These are phyloP conservation scores for Imleria badia DNA, from an alignment of 768 basidiomycete genomes.

Conservation along the genomic window DNA sequence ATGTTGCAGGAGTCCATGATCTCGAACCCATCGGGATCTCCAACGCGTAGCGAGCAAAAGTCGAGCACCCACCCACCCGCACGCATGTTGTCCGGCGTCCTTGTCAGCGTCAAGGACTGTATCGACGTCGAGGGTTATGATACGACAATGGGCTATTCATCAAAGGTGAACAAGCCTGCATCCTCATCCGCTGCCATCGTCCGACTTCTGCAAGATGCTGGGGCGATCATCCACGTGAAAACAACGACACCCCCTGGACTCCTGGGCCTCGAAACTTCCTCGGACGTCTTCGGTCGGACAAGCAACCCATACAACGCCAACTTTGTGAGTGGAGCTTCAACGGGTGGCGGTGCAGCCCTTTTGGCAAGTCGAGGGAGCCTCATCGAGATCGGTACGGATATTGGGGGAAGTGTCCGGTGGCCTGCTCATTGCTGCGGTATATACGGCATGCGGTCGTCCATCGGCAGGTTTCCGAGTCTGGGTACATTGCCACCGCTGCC, in stretches of 20 bases:
- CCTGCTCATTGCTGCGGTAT: conserved; percentile 50
- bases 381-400: conserved; percentile 48
- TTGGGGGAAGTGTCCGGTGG: conserved; percentile 50
- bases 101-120: conserved; percentile 50
- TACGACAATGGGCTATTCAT: conserved; percentile 45
- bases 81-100: conserved; percentile 43
- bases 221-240: conserved; percentile 42
- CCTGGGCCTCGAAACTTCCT: conserved; percentile 39
- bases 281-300: conserved; percentile 47
- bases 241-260: conserved; percentile 45
- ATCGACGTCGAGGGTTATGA: conserved; percentile 47
- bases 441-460: conserved; percentile 41
- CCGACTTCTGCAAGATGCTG: conserved; percentile 41
- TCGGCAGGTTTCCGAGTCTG: conserved; percentile 37
- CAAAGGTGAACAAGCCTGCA: conserved; percentile 35
- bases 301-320: conserved; percentile 47
- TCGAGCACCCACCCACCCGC: neutral
- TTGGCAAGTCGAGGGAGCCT: conserved; percentile 44
- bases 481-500: conserved; percentile 34
- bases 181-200: conserved; percentile 38
- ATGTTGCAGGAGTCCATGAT: conserved; percentile 35
- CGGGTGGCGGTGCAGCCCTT: conserved; percentile 51
- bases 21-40: conserved; percentile 5
- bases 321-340: conserved; percentile 46
- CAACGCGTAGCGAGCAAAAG: conserved; percentile 7